Base-by-base conservation (phyloP, 2,329 filamentous ascomycete species). In the Bimuria novae-zelandiae region DNA sequence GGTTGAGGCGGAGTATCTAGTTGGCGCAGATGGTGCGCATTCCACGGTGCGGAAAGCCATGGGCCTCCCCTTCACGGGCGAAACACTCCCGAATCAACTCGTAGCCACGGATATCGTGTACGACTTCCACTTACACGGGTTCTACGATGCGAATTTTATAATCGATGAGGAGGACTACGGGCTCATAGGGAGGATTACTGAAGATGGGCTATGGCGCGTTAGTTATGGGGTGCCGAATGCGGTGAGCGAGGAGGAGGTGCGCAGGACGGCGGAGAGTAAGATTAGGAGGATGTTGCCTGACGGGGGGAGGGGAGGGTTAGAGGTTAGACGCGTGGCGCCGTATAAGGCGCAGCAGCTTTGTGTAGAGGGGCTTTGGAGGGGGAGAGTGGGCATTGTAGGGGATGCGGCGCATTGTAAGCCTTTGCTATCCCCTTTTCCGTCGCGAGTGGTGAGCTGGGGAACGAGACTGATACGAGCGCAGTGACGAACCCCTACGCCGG, bases 341-440 rank as follows among this genome's bases (percentile, higher is more conserved):
- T 77, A 77, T 50, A 74, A 73, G 48, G 74, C 75, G 21, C 75
- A 77, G 54, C 75, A 77, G 56, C 60, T 72, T 0, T 73, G 70
- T 33, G 73, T 67, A 2, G 50, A 63, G 1, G 63, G 57, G 4
- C 64, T 76, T 23, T 68, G 61, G 42, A 59, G 61, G n/a, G 70
- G 68, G 0, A 60, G 70, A 3, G 68, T 75, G 3, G 58, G 73
- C 3, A 50, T 77, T 2, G 62, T 69, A n/a, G 75, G 74, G 3
- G 75, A 76, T 56, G 74, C 75, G 6, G 74, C 74, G 8, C 75
- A 77, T 49, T 57, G 67, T 67, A 49, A 48, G 65, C 61, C 4
- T 19, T 5, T 2, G 22, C 33, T 37, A 29, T 19, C 11, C 12
- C 23, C 3, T n/a, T 7, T 29, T 30, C 17, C 3, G 27, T 19